Evolutionary conservation across 306 rosid species (phyloP), one percentile per base, ranked within the genome.

Genomic region (Acacia crassicarpa): DNA sequence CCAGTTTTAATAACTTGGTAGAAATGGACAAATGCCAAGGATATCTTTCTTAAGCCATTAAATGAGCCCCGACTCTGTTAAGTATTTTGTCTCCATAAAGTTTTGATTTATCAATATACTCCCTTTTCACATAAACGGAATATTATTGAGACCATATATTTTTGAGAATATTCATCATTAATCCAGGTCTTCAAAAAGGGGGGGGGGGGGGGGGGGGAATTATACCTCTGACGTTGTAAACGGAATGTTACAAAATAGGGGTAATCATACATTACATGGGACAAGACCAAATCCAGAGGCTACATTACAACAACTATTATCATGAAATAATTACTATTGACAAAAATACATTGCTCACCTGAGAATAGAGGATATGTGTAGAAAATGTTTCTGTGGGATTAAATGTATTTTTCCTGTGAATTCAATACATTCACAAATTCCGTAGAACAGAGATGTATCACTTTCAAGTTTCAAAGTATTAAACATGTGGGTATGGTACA

Each of bases 391-490:
- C 44, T 32, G 14, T 41, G 46, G 53, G 63, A 78, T 73, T 78
- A n/a, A 75, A 69, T 8, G 33, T 15, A 83, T 72, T 35, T 44
- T 45, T 25, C 70, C 58, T 8, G 33, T 70, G 38, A 12, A 48
- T 45, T 71, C 75, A 71, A 71, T 25, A 71, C 75, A 71, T 23
- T 71, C 58, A 71, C 19, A 71, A 81, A 73, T 73, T 77, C 38
- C 68, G 53, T 22, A 22, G 46, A 10, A 35, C 17, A 15, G 15
- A 0, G n/a, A 67, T 44, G 41, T 38, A 38, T 17, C 40, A 14
- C 23, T 17, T 16, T 16, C 72, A 2, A 30, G 13, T 17, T 16
- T 16, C 72, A 5, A 33, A 35, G 25, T 16, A n/a, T 9, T 27
- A 30, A 67, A 67, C 72, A 67, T 9, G 54, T 17, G 23, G 43